Base-by-base conservation (phyloP, 2,329 filamentous ascomycete species). In the Nectriaceae sp. region DNA sequence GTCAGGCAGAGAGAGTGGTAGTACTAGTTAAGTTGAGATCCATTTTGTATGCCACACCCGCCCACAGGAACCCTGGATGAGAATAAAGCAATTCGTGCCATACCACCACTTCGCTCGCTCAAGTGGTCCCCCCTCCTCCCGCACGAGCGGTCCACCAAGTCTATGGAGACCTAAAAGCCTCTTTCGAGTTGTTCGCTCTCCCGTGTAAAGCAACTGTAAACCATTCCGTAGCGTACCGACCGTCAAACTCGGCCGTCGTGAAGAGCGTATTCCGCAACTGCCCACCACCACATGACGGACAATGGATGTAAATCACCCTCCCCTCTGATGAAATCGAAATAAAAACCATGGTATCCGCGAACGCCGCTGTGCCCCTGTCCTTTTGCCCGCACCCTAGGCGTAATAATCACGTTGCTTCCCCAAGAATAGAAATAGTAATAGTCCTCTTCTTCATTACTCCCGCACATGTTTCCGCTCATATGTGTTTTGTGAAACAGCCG, bases 91-190 rank as follows among this genome's bases (percentile, higher is more conserved):
- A n/a, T n/a, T n/a, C n/a, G n/a, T n/a, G n/a, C n/a, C n/a, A n/a
- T n/a, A n/a, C n/a, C n/a, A n/a, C n/a, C n/a, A n/a, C n/a, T n/a
- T n/a, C n/a, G n/a, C n/a, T n/a, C n/a, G n/a, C n/a, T n/a, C n/a
- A n/a, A n/a, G n/a, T n/a, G n/a, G n/a, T n/a, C 26, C 26, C 10
- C 15, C 47, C 46, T 52, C 55, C 52, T 54, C 59, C 59, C 59
- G 59, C 59, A 59, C 44, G 59, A 62, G 57, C 59, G 59, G 57
- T 59, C 54, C 52, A 49, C 54, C 52, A 6, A 52, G 50, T 62
- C 59, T 61, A 62, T 52, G 21, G 56, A 58, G 56, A 31, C 59
- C 59, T 59, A 50, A 20, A 45, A 61, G 55, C 51, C 54, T 56
- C 50, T 15, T 55, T 38, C 6, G 6, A 11, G 10, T 37, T 38